Percentiles rank a stretch among this genome's conserved stretches.
Evolutionary conservation across 176 grass and related monocot genomes (phyloP).

Genomic region (Oryza meyeriana): DNA sequence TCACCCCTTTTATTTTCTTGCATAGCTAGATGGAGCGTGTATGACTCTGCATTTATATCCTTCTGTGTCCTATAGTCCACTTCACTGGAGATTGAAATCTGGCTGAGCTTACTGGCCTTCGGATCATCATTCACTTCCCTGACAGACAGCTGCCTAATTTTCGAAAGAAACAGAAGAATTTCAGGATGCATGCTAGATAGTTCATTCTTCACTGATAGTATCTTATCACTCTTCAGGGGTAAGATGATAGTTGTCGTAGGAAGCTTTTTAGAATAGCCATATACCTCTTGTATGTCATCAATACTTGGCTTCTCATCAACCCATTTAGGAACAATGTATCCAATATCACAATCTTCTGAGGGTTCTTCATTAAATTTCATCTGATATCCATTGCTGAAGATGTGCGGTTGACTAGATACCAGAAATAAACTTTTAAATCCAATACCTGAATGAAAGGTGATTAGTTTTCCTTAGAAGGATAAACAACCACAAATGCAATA

Average conservation of each 20-base stretch:
- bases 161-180: slow-evolving; percentile 67
- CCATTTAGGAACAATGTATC: slow-evolving; percentile 86
- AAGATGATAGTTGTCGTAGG: slow-evolving; percentile 66
- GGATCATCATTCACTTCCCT: slow-evolving; percentile 33
- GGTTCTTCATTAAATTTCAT: slow-evolving; percentile 75
- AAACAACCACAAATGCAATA: too few relatives aligned
- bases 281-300: slow-evolving; percentile 44
- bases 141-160: slow-evolving; percentile 61
- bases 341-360: slow-evolving; percentile 60
- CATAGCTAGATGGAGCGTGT: slow-evolving; percentile 50
- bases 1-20: slow-evolving; percentile 12
- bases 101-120: slow-evolving; percentile 14
- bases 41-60: slow-evolving; percentile 62
- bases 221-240: slow-evolving; percentile 59
- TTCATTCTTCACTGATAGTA: slow-evolving; percentile 57
- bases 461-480: too few relatives aligned
- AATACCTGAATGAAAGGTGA: slow-evolving; percentile 55
- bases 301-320: slow-evolving; percentile 49
- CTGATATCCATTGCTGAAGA: slow-evolving; percentile 87
- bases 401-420: slow-evolving; percentile 60
- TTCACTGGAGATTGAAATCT: slow-evolving; percentile 66
- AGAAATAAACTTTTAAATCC: slow-evolving; percentile 88
- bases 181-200: slow-evolving; percentile 74
- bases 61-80: slow-evolving; percentile 40
- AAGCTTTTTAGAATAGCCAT: slow-evolving; percentile 47